These are phyloP conservation scores for Ammopiptanthus mongolicus DNA, from an alignment of 306 rosid species.

Conservation along the genomic window DNA sequence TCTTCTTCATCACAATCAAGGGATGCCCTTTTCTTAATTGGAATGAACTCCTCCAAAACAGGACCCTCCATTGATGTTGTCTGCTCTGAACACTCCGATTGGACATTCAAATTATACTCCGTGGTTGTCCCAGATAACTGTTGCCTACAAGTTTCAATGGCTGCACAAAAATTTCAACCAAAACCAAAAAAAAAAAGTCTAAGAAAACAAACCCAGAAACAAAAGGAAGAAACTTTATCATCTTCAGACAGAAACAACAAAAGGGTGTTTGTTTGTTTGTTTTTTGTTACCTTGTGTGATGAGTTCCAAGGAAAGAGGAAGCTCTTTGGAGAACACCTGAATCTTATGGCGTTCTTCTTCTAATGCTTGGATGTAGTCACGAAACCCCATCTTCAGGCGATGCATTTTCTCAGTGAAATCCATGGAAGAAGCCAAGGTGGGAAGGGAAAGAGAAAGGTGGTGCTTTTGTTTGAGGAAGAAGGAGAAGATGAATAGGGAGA, in stretches of 20 bases:
- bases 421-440: conserved; percentile 1
- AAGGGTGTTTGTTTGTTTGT: background rate
- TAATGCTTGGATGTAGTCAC: conserved; percentile 54
- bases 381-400: conserved; percentile 32
- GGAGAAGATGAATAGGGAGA: background rate
- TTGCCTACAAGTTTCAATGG: conserved; percentile 66
- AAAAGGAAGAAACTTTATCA: background rate
- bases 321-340: conserved; percentile 67
- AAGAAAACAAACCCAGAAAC: conserved; percentile 5
- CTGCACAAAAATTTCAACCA: conserved; percentile 28
- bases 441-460: background rate
- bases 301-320: conserved; percentile 77
- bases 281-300: conserved; percentile 53
- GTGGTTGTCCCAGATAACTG: conserved; percentile 51
- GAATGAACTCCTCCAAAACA: conserved; percentile 79
- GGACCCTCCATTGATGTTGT: conserved; percentile 65
- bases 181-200: background rate
- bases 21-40: conserved; percentile 47
- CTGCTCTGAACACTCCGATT: conserved; percentile 78
- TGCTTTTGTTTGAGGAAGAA: background rate
- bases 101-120: conserved; percentile 58
- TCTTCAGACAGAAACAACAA: background rate
- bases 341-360: conserved; percentile 65
- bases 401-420: conserved; percentile 49
- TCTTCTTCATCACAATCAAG: conserved; percentile 38